Evolutionary conservation across 1,139 yeast genomes (phyloP), one percentile per base, ranked within the genome.

Genomic region (Suhomyces terraborum): DNA sequence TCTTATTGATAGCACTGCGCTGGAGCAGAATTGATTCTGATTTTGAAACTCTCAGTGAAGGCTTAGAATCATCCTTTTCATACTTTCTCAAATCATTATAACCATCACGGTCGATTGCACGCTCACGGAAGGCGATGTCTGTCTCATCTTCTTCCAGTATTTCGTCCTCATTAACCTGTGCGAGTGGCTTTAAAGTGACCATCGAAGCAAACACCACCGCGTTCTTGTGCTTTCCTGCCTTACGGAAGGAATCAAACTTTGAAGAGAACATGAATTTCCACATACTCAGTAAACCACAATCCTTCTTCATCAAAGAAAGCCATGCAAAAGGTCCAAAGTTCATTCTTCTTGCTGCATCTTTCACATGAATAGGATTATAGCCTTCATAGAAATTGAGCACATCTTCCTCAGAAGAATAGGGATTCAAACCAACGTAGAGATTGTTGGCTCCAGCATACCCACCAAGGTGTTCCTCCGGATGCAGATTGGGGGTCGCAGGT

Each of bases 321-420:
- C 77, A 67, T 0, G 77, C 56, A 38, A 70, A 63, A 6, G 59
- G 54, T 6, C 55, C 49, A 9, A 51, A 46, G 21, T 53, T 53
- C 57, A 40, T 41, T 48, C 49, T 32, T 41, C 46, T 44, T 18
- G 50, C 53, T 7, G 51, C 51, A n/a, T 50, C 56, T 36, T 56
- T 59, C 17, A 52, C 40, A 37, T 45, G 67, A 4, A 58, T 43
- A 2, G 59, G 65, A n/a, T 58, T 43, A 42, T 55, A 54, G 8
- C 55, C 55, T 16, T 53, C 53, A 37, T 50, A 57, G 19, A 63
- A 48, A 22, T 56, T 53, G 45, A 58, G 52, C 3, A 47, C 46
- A 8, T 47, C 49, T 3, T 43, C 33, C 24, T 38, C 47, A 6
- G 46, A 41, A 10, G 42, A 38, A 35, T 49, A 58, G 0, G 67